Base-by-base conservation (phyloP, 2,329 filamentous ascomycete genomes). In the Beauveria australis region DNA sequence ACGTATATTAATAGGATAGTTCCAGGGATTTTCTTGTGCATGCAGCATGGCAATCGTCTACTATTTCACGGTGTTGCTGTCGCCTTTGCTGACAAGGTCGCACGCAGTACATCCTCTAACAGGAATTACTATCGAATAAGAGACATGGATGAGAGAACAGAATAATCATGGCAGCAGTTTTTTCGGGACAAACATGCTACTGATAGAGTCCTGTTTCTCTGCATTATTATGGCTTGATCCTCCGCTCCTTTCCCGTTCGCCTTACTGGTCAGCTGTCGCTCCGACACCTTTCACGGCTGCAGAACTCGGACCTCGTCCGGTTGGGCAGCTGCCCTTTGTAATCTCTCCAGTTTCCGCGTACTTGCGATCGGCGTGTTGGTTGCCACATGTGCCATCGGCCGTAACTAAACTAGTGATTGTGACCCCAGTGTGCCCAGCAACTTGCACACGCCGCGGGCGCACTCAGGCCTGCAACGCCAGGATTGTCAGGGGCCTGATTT, bases 321-420 rank as follows among this genome's bases (percentile, higher is more conserved):
- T 33, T 33, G 30, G 12, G 58, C 69, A 72, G 16, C 46, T 22
- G 55, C 71, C 70, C 69, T 19, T 66, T 56, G 12, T 66, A 37
- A 61, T 68, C 61, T 3, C 70, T 71, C 69, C 67, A 72, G 64
- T 65, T 66, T 14, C 70, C 3, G 63, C 70, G 57, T 73, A 76
- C 19, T 65, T 48, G 7, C 64, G 67, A 48, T 66, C 63, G 24
- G 68, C 67, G 63, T 74, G 58, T 3, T 66, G 19, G 4, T 61
- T 60, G 46, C 73, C 73, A 61, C 72, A 76, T 5, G 59, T 70
- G 18, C 74, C 74, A 62, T 74, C 71, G 2, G 67, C 70, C 26
- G 67, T 71, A 49, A 28, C 26, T 1, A 28, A 33, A 33, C 12
- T 68, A 75, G 22, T 66, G 60, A 8, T 22, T 44, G 61, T 68